Conservation (phyloP, 495 filamentous ascomycete species). For the Aspergillus egyptiacus region DNA sequence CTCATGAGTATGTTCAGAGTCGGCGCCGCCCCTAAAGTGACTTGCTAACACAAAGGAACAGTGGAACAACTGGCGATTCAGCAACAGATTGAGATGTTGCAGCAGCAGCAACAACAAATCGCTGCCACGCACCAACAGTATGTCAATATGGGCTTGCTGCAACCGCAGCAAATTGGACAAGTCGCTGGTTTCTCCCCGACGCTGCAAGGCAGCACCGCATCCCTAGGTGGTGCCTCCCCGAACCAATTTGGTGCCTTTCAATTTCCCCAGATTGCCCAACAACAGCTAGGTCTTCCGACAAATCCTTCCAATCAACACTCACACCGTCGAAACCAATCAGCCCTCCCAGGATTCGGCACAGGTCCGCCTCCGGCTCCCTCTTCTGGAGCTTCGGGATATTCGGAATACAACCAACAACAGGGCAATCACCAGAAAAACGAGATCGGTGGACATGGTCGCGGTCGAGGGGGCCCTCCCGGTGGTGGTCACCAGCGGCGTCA, state of each 20-base stretch:
- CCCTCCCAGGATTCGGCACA: slow-evolving; percentile 87
- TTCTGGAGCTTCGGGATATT: slow-evolving; percentile 88
- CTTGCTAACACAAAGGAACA: slow-evolving; percentile 27
- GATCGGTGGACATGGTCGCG: slow-evolving; percentile 63
- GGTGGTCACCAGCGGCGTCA: slow-evolving; percentile 89
- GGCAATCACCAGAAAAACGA: slow-evolving; percentile 57
- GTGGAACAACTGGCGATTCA: slow-evolving; percentile 99
- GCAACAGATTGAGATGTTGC: slow-evolving; percentile 95
- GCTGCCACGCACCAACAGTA: slow-evolving; percentile 94
- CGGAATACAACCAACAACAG: slow-evolving; percentile 63
- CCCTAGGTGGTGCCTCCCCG: slow-evolving; percentile 68
- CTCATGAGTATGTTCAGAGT: slow-evolving; percentile 83
- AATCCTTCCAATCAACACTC: slow-evolving; percentile 48
- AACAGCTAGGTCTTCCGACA: slow-evolving; percentile 64
- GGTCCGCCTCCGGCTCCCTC: slow-evolving; percentile 90
- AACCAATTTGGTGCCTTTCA: slow-evolving; percentile 83
- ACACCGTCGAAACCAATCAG: slow-evolving; percentile 97
- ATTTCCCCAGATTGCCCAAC: slow-evolving; percentile 77
- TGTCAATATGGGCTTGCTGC: slow-evolving; percentile 91
- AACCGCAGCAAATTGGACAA: slow-evolving; percentile 69
- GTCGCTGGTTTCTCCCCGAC: slow-evolving; percentile 62
- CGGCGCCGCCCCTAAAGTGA: neutral
- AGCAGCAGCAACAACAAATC: slow-evolving; percentile 98
- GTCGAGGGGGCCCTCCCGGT: slow-evolving; percentile 66
- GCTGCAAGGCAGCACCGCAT: slow-evolving; percentile 50